These are phyloP conservation scores for Blastobotrys chiropterorum DNA, from an alignment of 805 yeast species.

Conservation along the genomic window DNA sequence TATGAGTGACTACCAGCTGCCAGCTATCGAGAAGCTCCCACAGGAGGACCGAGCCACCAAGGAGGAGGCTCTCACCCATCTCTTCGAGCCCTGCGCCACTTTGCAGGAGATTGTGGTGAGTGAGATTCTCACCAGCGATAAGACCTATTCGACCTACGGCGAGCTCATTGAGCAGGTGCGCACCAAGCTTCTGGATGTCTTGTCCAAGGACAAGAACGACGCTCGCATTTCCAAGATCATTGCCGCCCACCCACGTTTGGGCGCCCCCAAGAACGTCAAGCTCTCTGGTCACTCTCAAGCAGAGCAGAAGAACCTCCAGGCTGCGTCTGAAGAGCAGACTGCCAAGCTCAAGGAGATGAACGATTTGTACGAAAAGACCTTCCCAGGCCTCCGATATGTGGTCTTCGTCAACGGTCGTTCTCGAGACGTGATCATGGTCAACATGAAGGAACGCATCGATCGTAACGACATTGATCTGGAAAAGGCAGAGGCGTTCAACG, in stretches of 20 bases:
- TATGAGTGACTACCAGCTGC: constrained; percentile 1
- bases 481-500: constrained; percentile 62
- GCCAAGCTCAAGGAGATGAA: constrained; percentile 48
- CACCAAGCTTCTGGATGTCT: constrained; percentile 31
- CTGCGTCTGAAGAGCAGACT: constrained; percentile 45
- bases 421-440: constrained; percentile 55
- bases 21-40: background rate
- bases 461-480: constrained; percentile 52
- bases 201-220: constrained; percentile 26
- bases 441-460: constrained; percentile 54
- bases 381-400: constrained; percentile 74
- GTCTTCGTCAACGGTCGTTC: constrained; percentile 84
- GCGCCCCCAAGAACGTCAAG: constrained; percentile 43
- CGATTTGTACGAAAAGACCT: constrained; percentile 52
- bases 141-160: constrained; percentile 17
- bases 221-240: constrained; percentile 41
- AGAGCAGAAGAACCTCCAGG: constrained; percentile 64
- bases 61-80: constrained; percentile 41
- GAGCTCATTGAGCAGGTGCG: constrained; percentile 45
- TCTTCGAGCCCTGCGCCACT: constrained; percentile 60
- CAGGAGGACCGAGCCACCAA: constrained; percentile 22
- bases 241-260: constrained; percentile 89
- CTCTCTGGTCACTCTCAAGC: constrained; percentile 55
- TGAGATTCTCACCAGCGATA: constrained; percentile 4
- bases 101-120: constrained; percentile 33